phyloP scores from a whole-genome alignment of 2,329 filamentous ascomycete genomes.

The Colletotrichum sp. region DNA sequence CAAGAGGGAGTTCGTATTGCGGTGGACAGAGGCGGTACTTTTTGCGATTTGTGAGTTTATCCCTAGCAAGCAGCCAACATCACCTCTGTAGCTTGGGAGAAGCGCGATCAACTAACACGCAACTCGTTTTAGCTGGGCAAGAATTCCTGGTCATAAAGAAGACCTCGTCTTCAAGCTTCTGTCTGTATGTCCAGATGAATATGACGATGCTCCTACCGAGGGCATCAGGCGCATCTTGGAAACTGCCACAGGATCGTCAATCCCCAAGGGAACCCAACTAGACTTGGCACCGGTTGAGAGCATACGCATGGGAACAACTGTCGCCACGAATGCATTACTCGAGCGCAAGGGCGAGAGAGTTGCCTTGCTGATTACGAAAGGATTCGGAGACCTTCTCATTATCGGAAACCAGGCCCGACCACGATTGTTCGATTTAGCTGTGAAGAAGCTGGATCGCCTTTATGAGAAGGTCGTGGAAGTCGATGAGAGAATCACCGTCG shows the following conservation, averaged over 20 bases:
- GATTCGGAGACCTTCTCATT: constrained; percentile 73
- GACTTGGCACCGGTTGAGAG: constrained; percentile 55
- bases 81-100: neutral
- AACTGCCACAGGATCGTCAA: constrained; percentile 29
- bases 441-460: constrained; percentile 69
- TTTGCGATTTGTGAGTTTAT: neutral
- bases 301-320: constrained; percentile 80
- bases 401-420: constrained; percentile 78
- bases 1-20: neutral
- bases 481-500: constrained; percentile 69
- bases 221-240: constrained; percentile 62
- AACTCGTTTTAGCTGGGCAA: neutral
- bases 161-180: constrained; percentile 70
- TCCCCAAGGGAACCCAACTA: constrained; percentile 22
- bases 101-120: neutral
- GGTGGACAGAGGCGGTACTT: neutral
- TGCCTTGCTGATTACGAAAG: constrained; percentile 73
- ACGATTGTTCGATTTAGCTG: constrained; percentile 75
- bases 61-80: neutral
- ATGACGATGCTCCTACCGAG: constrained; percentile 75
- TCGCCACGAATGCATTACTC: constrained; percentile 76
- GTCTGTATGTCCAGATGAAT: constrained; percentile 74
- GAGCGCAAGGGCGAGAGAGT: constrained; percentile 75
- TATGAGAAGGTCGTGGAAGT: constrained; percentile 74
- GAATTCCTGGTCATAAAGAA: constrained; percentile 66